Percentiles rank a stretch among this genome's conserved stretches.
phyloP scores from a whole-genome alignment of 208 protist genomes.

The Acanthamoeba healyi region DNA sequence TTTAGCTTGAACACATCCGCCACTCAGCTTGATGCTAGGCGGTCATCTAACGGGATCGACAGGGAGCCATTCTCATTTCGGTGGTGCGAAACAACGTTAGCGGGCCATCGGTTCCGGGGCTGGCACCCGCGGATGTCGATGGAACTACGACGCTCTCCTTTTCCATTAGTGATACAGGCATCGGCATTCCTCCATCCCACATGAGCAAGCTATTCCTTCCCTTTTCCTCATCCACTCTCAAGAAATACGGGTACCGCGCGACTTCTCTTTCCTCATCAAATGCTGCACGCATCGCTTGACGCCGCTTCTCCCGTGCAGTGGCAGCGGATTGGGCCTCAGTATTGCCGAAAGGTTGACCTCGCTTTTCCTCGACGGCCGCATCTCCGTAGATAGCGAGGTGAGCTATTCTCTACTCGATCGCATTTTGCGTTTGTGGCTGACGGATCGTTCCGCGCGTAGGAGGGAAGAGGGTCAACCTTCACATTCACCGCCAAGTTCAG shows the following conservation, averaged over 20 bases:
- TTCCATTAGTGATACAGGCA: constrained; percentile 39
- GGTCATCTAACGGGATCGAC: too few species aligned
- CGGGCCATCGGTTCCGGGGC: background rate
- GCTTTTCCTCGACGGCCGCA: constrained; percentile 12
- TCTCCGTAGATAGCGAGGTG: constrained; percentile 30
- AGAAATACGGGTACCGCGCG: constrained; percentile 62
- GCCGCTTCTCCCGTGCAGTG: background rate
- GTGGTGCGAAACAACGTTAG: background rate
- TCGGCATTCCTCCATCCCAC: background rate
- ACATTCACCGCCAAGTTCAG: constrained; percentile 21
- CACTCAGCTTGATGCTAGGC: too few species aligned
- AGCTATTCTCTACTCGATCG: background rate
- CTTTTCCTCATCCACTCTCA: constrained; percentile 51
- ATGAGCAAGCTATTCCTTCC: constrained; percentile 63
- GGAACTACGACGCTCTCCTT: background rate
- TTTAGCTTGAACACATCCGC: too few species aligned
- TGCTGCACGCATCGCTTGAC: too few species aligned
- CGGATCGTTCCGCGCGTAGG: background rate
- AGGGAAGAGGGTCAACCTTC: constrained; percentile 52
- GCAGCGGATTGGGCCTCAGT: constrained; percentile 31
- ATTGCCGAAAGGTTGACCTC: background rate
- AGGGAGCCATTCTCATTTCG: constrained; percentile 7
- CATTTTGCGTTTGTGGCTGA: background rate
- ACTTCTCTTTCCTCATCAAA: background rate
- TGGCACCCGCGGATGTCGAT: background rate